Conservation (phyloP, 129 eudicot species). For the Ambrosia trifida region DNA sequence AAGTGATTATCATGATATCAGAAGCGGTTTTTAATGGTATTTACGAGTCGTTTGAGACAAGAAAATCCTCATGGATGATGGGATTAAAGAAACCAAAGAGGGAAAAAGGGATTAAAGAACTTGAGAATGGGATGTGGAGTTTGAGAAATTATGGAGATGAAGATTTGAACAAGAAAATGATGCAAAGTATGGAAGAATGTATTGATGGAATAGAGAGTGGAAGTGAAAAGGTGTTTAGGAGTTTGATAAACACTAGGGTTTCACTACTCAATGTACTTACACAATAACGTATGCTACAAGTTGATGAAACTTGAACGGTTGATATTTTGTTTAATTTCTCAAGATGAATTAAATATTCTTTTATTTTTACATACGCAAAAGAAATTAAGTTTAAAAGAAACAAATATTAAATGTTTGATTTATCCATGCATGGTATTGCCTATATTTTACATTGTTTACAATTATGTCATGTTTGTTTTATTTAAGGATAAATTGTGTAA, state of each 20-base stretch:
- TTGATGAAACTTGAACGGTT: constrained; percentile 6
- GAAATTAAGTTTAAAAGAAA: constrained; percentile 17
- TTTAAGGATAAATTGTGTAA: too few species aligned
- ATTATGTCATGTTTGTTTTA: not conserved
- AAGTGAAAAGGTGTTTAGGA: constrained; percentile 73
- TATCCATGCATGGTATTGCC: constrained; percentile 13
- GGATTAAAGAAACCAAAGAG: constrained; percentile 37
- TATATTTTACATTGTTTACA: not conserved
- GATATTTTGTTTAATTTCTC: constrained; percentile 8
- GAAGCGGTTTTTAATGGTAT: constrained; percentile 52
- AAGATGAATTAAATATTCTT: constrained; percentile 29
- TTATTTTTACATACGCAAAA: constrained; percentile 14
- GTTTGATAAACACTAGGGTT: constrained; percentile 77
- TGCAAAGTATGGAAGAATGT: constrained; percentile 65
- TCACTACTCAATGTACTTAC: constrained; percentile 78
- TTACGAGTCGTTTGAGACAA: constrained; percentile 40
- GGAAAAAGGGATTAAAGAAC: constrained; percentile 53
- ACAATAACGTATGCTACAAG: constrained; percentile 33
- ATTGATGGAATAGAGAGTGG: constrained; percentile 63
- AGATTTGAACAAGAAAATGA: constrained; percentile 57
- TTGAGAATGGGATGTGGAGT: constrained; percentile 49
- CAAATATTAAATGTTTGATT: constrained; percentile 27
- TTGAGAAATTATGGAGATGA: constrained; percentile 43
- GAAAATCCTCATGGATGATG: constrained; percentile 44
- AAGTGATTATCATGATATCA: constrained; percentile 48